Conservation (phyloP, 495 filamentous ascomycete species). For the Sordaria brevicollis region DNA sequence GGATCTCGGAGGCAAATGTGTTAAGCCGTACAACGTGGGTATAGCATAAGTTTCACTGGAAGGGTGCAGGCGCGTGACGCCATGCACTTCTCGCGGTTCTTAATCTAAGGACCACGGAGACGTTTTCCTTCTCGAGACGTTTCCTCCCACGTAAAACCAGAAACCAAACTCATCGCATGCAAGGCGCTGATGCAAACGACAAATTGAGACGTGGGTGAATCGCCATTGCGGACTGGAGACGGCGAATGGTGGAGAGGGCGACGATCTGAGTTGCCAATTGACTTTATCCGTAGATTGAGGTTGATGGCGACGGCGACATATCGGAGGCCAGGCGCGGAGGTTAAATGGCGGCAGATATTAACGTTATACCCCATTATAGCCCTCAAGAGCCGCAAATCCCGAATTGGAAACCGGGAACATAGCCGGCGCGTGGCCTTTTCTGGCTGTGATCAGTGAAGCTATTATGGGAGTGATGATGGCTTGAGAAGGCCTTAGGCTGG, state of each 20-base stretch:
- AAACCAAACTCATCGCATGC: not conserved
- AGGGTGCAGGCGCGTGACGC: not conserved
- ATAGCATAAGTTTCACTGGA: not conserved
- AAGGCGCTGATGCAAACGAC: not conserved
- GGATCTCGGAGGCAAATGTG: not conserved
- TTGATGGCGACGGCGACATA: not conserved
- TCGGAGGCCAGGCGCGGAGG: not conserved
- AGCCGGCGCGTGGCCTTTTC: not conserved
- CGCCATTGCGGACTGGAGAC: not conserved
- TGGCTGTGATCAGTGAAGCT: not conserved
- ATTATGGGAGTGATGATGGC: not conserved
- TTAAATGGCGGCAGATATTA: not conserved
- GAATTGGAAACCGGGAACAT: not conserved
- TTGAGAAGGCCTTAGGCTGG: not conserved
- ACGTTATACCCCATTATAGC: not conserved
- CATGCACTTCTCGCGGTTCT: not conserved
- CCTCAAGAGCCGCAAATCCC: not conserved
- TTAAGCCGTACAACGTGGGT: not conserved
- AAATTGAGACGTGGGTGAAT: not conserved
- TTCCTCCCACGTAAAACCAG: not conserved
- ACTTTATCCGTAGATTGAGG: not conserved
- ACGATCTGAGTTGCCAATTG: not conserved
- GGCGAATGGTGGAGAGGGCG: not conserved
- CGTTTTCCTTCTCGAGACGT: not conserved
- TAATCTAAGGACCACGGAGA: not conserved